phyloP scores from a whole-genome alignment of 306 rosid species.

The Argentina anserina region DNA sequence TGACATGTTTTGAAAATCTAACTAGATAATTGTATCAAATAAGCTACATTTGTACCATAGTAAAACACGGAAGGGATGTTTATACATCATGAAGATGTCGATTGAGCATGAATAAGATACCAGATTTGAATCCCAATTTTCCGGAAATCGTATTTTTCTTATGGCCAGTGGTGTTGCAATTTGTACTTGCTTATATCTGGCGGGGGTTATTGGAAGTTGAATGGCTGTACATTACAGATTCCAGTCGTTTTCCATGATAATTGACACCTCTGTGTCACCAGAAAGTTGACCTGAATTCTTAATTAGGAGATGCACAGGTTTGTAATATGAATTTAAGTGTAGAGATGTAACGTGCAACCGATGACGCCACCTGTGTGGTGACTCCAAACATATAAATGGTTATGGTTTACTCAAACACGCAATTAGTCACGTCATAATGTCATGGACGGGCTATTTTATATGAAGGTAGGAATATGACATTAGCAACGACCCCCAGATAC shows the following conservation, averaged over 20 bases:
- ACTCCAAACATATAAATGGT: neutral
- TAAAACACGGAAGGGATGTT: too few species aligned
- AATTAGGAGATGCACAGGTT: neutral
- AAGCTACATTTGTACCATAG: too few species aligned
- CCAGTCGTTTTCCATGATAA: slow-evolving; percentile 18
- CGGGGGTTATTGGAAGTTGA: neutral
- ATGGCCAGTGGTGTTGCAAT: neutral
- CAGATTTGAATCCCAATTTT: neutral
- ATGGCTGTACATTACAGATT: neutral
- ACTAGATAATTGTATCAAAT: neutral
- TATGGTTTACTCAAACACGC: neutral
- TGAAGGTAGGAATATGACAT: neutral
- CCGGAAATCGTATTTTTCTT: neutral
- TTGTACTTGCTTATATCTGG: neutral
- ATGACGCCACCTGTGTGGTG: neutral
- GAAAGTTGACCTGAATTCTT: slow-evolving; percentile 1
- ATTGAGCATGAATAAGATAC: neutral
- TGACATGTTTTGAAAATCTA: neutral
- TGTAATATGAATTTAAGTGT: neutral
- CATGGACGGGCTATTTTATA: neutral
- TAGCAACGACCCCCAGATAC: neutral
- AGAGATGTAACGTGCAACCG: slow-evolving; percentile 15
- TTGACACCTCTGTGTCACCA: slow-evolving; percentile 9
- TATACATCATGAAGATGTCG: neutral
- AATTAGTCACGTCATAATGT: neutral